Base-by-base conservation (phyloP, 75 land plant species). In the Adiantum capillusveneris region DNA sequence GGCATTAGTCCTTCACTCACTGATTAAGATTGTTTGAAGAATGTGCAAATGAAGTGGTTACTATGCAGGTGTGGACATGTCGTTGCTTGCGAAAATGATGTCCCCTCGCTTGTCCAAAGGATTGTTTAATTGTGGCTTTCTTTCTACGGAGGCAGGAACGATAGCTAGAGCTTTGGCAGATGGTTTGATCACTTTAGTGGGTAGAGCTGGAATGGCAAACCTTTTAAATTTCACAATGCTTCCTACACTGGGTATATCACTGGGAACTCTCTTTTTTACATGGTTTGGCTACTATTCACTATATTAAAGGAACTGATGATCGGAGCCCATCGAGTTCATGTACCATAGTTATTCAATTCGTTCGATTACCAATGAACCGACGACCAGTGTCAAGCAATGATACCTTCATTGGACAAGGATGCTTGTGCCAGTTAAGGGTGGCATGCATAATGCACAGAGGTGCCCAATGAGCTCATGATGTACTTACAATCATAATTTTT, bases 91-190 rank as follows among this genome's bases (percentile, higher is more conserved):
- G 12, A 71, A 71, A 52, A 59, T 58, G 24, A 71, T 71, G 74
- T 63, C 74, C 0, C 53, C 67, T 31, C 67, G 74, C 11, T 36
- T 71, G 29, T 71, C 74, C 28, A 36, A 58, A 48, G 74, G 74
- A 44, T 50, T 71, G 6, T 64, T 71, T 43, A 71, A 71, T 44
- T 71, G 74, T 56, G 74, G 74, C 1, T 66, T 71, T 30, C 68
- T 71, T n/a, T 71, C 74, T 11, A 71, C 74, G 1, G 74, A 71
- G 29, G 74, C 74, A 20, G 74, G 74, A 9, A 71, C 74, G 9
- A 58, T 71, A 7, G 74, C 74, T 5, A 46, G 74, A 12, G 74
- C 74, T 18, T 25, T 71, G 43, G 66, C 74, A 48, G 74, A 71
- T 50, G 74, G 74, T 14, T 29, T 71, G 59, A 71, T 71, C 11